phyloP scores from a whole-genome alignment of 2,329 filamentous ascomycete species.

The Thielaviopsis populi region DNA sequence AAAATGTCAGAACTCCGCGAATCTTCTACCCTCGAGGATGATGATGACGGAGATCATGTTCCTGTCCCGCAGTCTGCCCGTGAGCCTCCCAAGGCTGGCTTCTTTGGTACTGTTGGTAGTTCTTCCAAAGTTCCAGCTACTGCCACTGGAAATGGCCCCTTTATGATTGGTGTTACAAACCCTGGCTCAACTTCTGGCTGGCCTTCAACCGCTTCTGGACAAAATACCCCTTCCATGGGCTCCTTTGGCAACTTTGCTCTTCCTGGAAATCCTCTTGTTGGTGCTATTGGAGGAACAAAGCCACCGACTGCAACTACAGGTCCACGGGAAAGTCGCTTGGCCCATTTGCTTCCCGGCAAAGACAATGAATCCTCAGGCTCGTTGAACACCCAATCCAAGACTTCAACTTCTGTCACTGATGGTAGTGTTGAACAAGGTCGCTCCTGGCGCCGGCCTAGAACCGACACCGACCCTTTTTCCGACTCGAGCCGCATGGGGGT shows the following conservation, averaged over 20 bases:
- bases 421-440: slow-evolving; percentile 24
- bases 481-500: slow-evolving; percentile 39
- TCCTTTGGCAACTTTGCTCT: slow-evolving; percentile 86
- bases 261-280: slow-evolving; percentile 36
- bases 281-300: slow-evolving; percentile 44
- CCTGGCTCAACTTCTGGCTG: slow-evolving; percentile 31
- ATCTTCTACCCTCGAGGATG: slow-evolving; percentile 38
- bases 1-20: slow-evolving; percentile 18
- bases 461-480: slow-evolving; percentile 65
- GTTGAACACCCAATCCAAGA: slow-evolving; percentile 24
- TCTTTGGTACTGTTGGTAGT: slow-evolving; percentile 13
- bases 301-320: slow-evolving; percentile 24
- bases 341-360: slow-evolving; percentile 56
- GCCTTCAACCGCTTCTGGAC: slow-evolving; percentile 35
- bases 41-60: slow-evolving; percentile 27
- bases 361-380: slow-evolving; percentile 33
- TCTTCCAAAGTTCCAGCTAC: slow-evolving; percentile 5
- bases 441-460: slow-evolving; percentile 47
- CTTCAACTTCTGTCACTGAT: slow-evolving; percentile 23
- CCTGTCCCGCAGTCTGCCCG: slow-evolving; percentile 17
- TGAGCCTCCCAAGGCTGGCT: slow-evolving; percentile 13
- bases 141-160: slow-evolving; percentile 6
- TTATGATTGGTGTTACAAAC: slow-evolving; percentile 29
- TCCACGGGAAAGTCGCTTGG: slow-evolving; percentile 63
- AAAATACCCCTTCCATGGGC: slow-evolving; percentile 44